Base-by-base conservation (phyloP, 1,284 basidiomycete species). In the Cystobasidium sp. region DNA sequence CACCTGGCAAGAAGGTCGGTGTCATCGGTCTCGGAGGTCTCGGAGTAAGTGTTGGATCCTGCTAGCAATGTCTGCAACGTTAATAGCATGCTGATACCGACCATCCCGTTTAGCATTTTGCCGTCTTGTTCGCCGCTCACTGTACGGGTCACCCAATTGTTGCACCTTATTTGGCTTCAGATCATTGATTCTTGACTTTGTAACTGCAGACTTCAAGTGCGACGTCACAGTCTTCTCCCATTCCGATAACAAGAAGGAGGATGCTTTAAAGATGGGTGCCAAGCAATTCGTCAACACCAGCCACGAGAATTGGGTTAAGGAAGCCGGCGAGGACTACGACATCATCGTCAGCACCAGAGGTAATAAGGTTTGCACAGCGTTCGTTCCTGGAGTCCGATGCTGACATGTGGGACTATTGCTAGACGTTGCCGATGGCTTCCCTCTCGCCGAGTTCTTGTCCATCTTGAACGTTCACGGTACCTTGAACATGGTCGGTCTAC, bases 21-120 rank as follows among this genome's bases (percentile, higher is more conserved):
- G 83, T 91, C 64, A 84, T 89, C 78, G 89, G 89, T 55, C 85
- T 89, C 58, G 88, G 88, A 63, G 88, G 88, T 49, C 82, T 89
- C 20, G 85, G 70, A 39, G 44, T 69, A 53, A 44, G 52, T 55
- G 18, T 53, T 9, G 6, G 18, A 6, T n/a, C 44, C 16, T 16
- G 16, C 20, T 16, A 39, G 18, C 24, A 22, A 22, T 37, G 52
- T 58, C 20, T 49, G 20, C 12, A 7, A 12, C 8, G 9, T 12
- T 12, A 24, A 22, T 10, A 24, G 16, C 6, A 6, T 9, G 10
- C n/a, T 55, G 53, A 8, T 31, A 6, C 37, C n/a, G n/a, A n/a
- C n/a, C n/a, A n/a, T n/a, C n/a, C n/a, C n/a, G n/a, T 62, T 9
- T 37, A 62, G 41, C 86, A 88, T 79, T 86, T 85, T 76, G 88